Base-by-base conservation (phyloP, 768 basidiomycete genomes). In the Tephrocybe sp. region DNA sequence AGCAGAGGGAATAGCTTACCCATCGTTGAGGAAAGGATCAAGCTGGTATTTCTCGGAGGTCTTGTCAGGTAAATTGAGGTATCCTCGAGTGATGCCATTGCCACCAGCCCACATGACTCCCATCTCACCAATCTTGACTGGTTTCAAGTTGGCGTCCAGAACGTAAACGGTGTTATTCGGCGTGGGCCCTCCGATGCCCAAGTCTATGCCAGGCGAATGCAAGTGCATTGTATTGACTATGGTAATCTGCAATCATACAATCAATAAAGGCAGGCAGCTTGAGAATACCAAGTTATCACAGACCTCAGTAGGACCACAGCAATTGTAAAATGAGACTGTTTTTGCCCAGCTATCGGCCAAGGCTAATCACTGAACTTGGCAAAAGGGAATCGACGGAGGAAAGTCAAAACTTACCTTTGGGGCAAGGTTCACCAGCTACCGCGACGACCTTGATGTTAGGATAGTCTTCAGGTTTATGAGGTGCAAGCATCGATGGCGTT, bases 41-140 rank as follows among this genome's bases (percentile, higher is more conserved):
- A 54, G 59, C 30, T 55, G 60, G 54, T 79, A 83, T 22, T 77
- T 63, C 60, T 81, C 78, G 39, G 66, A 64, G 9, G 76, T 80
- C 60, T 76, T 78, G 32, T 77, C 76, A 0, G 78, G 76, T n/a
- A 79, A 67, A 54, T 79, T 79, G 47, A 80, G 59, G 53, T 84
- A 84, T 7, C 80, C 80, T 42, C 73, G 68, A 13, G 75, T 74
- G 36, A 82, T 74, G 9, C 81, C 78, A 18, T 66, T 69, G 36
- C 82, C 82, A 39, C 80, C 81, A 30, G 76, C 81, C 80, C 80
- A 83, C 77, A 82, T 82, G 38, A 70, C 49, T 40, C 71, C 71
- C 45, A 63, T 57, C 19, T 64, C 54, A 18, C 71, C 71, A 38
- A 73, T 69, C 19, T 63, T 60, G 9, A 70, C 45, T 8, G 70